Base-by-base conservation (phyloP, 768 basidiomycete genomes). In the Boletus reticulatus region DNA sequence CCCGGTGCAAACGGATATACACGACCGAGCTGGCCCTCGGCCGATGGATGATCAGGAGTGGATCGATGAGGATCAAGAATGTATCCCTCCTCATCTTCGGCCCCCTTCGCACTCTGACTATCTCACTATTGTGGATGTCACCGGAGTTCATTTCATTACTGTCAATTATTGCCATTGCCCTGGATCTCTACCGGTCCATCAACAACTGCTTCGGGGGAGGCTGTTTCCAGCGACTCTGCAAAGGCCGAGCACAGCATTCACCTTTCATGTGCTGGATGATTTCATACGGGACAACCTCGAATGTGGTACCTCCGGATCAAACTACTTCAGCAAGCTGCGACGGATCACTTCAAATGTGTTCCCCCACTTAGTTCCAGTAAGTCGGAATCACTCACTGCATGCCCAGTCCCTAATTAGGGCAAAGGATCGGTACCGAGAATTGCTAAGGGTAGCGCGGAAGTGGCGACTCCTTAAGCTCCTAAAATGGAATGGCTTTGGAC, bases 381-480 rank as follows among this genome's bases (percentile, higher is more conserved):
- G 4, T 2, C 17, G 4, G 27, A 27, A 27, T 27, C 27, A 27
- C 27, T 27, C 27, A 27, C 27, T 27, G 27, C 27, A 27, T 27
- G 27, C 27, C 27, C 27, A 27, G 27, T 27, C 27, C 4, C 10
- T 29, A 10, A 19, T 13, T 5, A n/a, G 2, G 2, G 19, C 8
- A 4, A 20, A 56, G 52, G 45, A 72, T 37, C 32, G 57, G 0
- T 69, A 70, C 22, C 2, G 53, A 6, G 67, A 66, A 16, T 36
- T 69, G 1, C 42, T 63, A 0, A 31, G 63, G 16, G 43, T 63
- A 4, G 24, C 58, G 0, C 12, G 60, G 2, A 12, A 60, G 27
- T 70, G 68, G 68, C 2, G 49, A 0, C 16, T 63, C 8, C 9
- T 68, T 0, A 62, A 70, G 22, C 41, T 63, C 9, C 6, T 57